A percentile compares a stretch with the other conserved stretches of the same genome.
These are phyloP conservation scores for Truncatella angustata DNA, from an alignment of 2,329 filamentous ascomycete genomes.

Conservation along the genomic window DNA sequence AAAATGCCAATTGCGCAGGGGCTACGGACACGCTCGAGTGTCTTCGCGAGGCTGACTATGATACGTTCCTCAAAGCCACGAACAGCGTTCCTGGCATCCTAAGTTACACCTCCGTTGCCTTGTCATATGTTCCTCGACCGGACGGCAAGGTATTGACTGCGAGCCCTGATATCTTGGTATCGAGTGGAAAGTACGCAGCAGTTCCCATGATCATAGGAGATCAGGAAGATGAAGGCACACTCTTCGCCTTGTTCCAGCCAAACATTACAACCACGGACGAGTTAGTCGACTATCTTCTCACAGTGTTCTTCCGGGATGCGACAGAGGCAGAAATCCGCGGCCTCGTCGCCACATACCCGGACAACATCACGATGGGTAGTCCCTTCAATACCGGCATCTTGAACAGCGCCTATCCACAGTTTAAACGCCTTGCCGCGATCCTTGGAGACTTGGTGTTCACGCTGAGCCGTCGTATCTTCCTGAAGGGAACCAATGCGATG, in stretches of 20 bases:
- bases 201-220: slow-evolving; percentile 68
- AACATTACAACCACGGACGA: slow-evolving; percentile 63
- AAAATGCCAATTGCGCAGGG: slow-evolving; percentile 58
- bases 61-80: slow-evolving; percentile 60
- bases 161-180: slow-evolving; percentile 59
- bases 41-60: slow-evolving; percentile 60
- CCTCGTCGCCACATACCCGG: slow-evolving; percentile 62
- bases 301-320: slow-evolving; percentile 59
- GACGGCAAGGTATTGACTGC: slow-evolving; percentile 62
- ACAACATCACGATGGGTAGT: slow-evolving; percentile 57
- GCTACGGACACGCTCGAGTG: slow-evolving; percentile 60
- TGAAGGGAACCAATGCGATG: slow-evolving; percentile 42
- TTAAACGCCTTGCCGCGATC: slow-evolving; percentile 73
- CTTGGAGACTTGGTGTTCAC: slow-evolving; percentile 76
- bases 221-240: slow-evolving; percentile 77
- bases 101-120: slow-evolving; percentile 64
- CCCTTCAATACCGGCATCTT: slow-evolving; percentile 68
- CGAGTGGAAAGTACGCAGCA: slow-evolving; percentile 51
- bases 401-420: slow-evolving; percentile 75
- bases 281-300: slow-evolving; percentile 60
- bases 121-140: slow-evolving; percentile 73
- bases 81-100: slow-evolving; percentile 70
- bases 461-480: slow-evolving; percentile 64
- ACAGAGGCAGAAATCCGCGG: slow-evolving; percentile 46
- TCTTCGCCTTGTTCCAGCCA: slow-evolving; percentile 68